phyloP scores from a whole-genome alignment of 2,329 filamentous ascomycete species.

The Colletotrichum horii region DNA sequence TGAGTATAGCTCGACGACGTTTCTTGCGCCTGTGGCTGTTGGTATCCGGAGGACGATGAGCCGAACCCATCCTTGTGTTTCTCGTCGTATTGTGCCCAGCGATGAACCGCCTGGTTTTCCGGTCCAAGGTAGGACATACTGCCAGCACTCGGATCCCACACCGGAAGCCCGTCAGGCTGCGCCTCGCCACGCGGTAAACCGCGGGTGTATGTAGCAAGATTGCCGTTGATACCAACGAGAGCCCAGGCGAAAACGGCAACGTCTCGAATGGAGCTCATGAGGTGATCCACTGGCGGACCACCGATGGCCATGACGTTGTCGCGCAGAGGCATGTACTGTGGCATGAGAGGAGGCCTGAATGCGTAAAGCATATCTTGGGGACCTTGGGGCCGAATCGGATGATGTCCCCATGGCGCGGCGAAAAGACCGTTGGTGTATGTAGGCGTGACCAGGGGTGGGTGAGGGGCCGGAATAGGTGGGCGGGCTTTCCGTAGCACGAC shows the following conservation, averaged over 20 bases:
- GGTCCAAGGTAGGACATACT: conserved; percentile 36
- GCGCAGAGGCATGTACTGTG: conserved; percentile 48
- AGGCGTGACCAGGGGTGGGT: conserved; percentile 51
- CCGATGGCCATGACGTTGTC: conserved; percentile 50
- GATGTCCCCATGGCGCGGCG: conserved; percentile 78
- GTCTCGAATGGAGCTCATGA: conserved; percentile 83
- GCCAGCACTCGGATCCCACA: conserved; percentile 57
- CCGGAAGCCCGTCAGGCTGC: conserved; percentile 60
- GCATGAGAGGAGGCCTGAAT: conserved; percentile 47
- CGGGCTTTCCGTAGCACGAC: conserved; percentile 79
- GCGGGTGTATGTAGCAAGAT: conserved; percentile 66
- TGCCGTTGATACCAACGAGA: conserved; percentile 79
- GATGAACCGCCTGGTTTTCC: conserved; percentile 38
- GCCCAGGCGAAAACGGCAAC: conserved; percentile 91
- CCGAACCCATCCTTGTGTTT: conserved; percentile 8
- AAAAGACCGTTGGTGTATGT: conserved; percentile 70
- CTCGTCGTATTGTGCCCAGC: conserved; percentile 27
- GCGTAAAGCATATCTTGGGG: conserved; percentile 47
- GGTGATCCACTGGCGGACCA: conserved; percentile 63
- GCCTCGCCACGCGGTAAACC: conserved; percentile 69
- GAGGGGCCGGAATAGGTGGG: conserved; percentile 67
- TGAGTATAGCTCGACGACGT: not conserved
- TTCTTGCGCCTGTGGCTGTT: not conserved
- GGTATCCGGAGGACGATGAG: not conserved
- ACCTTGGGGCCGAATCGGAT: conserved; percentile 62